Base-by-base conservation (phyloP, 306 rosid species). In the Calophaca sinica region DNA sequence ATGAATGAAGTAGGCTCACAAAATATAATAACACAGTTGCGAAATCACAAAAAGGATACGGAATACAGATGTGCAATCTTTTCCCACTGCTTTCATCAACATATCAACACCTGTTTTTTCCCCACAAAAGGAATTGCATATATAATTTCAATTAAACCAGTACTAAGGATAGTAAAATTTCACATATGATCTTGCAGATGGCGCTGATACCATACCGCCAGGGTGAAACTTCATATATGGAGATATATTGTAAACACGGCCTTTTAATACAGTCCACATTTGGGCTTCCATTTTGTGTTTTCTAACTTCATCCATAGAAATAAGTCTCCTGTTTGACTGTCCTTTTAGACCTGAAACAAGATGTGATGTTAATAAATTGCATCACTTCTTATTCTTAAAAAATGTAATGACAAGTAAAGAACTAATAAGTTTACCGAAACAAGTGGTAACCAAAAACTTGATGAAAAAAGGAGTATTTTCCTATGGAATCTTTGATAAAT, bases 181-280 rank as follows among this genome's bases (percentile, higher is more conserved):
- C 70, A 50, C n/a, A 75, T 7, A 42, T 12, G 36, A 77, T 77
- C 67, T 20, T 48, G 65, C 48, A 71, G 52, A 70, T 5, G 42
- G 66, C 81, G 70, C 29, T 28, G 6, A 77, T 74, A 71, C 2
- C 79, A 72, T 89, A 91, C 97, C 97, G 83, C 97, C 97, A n/a
- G 98, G 97, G 70, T 91, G 98, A 80, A 94, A 94, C 80, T 86
- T 89, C 96, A 91, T 86, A 71, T 94, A 94, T 7, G 97, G 96
- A 72, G 88, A 87, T 81, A 94, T 49, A 81, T 94, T 94, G 76
- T 94, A 94, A 78, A 92, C 93, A 13, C 88, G 93, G 15, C 97
- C 99, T 82, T 92, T 94, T 38, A 94, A 85, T 82, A 91, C 96
- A 71, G 99, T 94, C 97, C 99, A 94, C 96, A 90, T 89, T 12